Evolutionary conservation across 164 flowering plant genomes (phyloP), one percentile per base, ranked within the genome.

Genomic region (Chimonanthus praecox): DNA sequence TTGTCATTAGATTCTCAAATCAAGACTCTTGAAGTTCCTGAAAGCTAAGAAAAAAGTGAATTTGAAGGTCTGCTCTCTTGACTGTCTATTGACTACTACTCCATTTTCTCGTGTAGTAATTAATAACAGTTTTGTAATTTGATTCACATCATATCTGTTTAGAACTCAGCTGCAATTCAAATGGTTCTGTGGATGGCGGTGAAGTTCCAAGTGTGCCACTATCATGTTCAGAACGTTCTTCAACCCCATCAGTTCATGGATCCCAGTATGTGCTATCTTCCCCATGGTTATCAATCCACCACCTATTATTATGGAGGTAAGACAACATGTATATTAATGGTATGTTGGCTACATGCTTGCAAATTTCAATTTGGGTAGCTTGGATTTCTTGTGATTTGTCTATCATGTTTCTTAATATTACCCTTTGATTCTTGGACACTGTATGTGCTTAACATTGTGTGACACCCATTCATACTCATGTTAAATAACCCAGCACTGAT

Each of bases 41-140:
- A 89, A n/a, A 80, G 78, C 86, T 2, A 74, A 83, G 16, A 92
- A 90, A 73, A 90, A 89, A 90, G 93, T 88, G 78, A 51, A 15
- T 61, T 49, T 21, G 7, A 45, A 15, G 13, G 16, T 44, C 54
- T 58, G 5, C 58, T 69, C 16, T 20, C 15, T 10, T n/a, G 11
- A 60, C n/a, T 6, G 9, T n/a, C 2, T 47, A 47, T 21, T 15
- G 18, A n/a, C 64, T 64, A 18, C 18, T 3, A 8, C 15, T 13
- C n/a, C 43, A 18, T 21, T 63, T 63, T 9, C 66, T 13, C 21
- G 10, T 21, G 7, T 33, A 33, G 33, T 33, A 33, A 6, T 54
- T 54, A 9, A 54, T 33, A 33, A 33, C 33, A 33, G 2, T 33
- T 33, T 33, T 33, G 33, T 33, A 8, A 61, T 76, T 18, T 50